Conservation (phyloP, 1,139 yeast genomes). For the Kodamaea ohmeri region DNA sequence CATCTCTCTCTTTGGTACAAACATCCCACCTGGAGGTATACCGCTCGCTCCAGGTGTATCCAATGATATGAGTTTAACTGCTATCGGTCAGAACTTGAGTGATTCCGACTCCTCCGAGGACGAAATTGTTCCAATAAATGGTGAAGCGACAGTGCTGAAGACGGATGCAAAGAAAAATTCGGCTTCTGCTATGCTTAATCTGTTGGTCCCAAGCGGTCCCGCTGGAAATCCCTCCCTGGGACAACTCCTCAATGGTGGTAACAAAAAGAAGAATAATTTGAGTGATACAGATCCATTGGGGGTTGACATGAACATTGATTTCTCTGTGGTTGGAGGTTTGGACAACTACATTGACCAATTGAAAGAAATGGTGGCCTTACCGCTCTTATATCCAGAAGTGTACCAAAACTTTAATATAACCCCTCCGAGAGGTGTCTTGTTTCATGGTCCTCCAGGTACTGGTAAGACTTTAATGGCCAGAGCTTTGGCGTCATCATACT, state of each 20-base stretch:
- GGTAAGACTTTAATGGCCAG: constrained; percentile 98
- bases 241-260: constrained; percentile 18
- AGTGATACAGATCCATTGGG: constrained; percentile 97
- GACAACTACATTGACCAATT: constrained; percentile 87
- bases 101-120: constrained; percentile 79
- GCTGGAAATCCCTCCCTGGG: constrained; percentile 7
- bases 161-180: constrained; percentile 21
- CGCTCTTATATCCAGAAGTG: constrained; percentile 88
- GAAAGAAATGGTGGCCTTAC: constrained; percentile 96
- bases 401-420: constrained; percentile 88
- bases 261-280: constrained; percentile 54
- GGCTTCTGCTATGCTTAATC: constrained; percentile 22
- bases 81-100: constrained; percentile 47
- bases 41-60: constrained; percentile 38
- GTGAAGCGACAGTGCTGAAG: constrained; percentile 34
- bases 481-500: constrained; percentile 93
- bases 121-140: constrained; percentile 42
- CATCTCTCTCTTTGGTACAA: constrained; percentile 68
- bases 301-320: constrained; percentile 88
- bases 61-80: constrained; percentile 35
- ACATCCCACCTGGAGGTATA: constrained; percentile 52
- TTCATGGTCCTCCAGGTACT: constrained; percentile 99
- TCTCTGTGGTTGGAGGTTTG: constrained; percentile 87
- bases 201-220: constrained; percentile 25
- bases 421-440: constrained; percentile 96